Conservation (phyloP, 2,329 filamentous ascomycete species). For the Akanthomyces muscarius region DNA sequence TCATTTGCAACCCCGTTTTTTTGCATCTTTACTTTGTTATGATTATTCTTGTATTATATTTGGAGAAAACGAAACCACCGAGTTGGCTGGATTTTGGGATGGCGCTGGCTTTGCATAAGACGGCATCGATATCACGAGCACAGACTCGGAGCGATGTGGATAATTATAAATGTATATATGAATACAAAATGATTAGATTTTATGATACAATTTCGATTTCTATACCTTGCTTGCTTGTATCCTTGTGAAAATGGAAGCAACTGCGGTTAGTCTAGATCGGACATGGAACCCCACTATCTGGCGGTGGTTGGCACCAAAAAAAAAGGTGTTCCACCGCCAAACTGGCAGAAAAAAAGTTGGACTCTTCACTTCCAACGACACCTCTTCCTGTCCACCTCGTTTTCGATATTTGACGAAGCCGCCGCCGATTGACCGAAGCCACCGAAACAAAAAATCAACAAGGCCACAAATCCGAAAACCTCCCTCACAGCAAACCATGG, state of each 20-base stretch:
- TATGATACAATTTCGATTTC: not conserved
- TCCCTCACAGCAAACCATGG: conserved; percentile 53
- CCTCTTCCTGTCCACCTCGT: not conserved
- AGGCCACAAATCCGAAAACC: not conserved
- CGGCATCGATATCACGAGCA: not conserved
- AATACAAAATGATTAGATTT: not conserved
- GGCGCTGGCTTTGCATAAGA: conserved; percentile 1
- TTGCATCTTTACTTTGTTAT: not conserved
- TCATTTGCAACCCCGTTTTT: not conserved
- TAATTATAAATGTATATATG: conserved; percentile 3
- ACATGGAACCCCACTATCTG: not conserved
- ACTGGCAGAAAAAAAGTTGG: conserved; percentile 28
- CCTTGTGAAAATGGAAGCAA: not conserved
- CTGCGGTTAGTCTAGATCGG: conserved; percentile 11
- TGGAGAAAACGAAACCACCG: conserved; percentile 8
- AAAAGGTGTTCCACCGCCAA: conserved; percentile 12
- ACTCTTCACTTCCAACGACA: not conserved
- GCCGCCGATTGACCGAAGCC: not conserved
- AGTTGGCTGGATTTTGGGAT: not conserved
- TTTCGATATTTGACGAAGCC: not conserved
- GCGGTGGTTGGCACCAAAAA: not conserved
- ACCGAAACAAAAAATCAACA: not conserved
- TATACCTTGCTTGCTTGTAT: not conserved
- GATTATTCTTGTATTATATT: conserved; percentile 18
- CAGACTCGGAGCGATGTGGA: not conserved